phyloP scores from a whole-genome alignment of 2,329 filamentous ascomycete species.

The Geosmithia morbida region DNA sequence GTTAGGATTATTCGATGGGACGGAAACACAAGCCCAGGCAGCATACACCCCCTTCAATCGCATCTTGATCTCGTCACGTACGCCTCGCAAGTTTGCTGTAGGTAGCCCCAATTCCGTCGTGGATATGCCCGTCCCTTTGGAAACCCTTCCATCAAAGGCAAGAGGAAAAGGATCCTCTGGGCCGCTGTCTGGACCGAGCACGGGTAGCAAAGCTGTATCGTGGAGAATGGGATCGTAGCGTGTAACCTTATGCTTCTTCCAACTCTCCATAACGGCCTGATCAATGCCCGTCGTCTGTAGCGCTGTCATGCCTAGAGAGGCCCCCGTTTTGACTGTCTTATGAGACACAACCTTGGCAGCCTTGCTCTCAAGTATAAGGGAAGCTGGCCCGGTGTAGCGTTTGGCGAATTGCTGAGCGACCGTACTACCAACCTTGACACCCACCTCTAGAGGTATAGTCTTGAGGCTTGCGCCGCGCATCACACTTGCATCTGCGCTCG shows the following conservation, averaged over 20 bases:
- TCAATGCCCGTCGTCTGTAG: constrained; percentile 17
- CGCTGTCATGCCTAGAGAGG: constrained; percentile 12
- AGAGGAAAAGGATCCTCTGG: constrained; percentile 39
- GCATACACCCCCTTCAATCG: constrained; percentile 48
- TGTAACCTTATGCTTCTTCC: constrained; percentile 20
- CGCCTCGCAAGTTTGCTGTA: constrained; percentile 35
- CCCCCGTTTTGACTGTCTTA: constrained; percentile 3
- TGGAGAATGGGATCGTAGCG: constrained; percentile 19
- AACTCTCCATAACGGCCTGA: constrained; percentile 14
- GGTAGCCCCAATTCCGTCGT: constrained; percentile 28
- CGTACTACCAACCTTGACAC: constrained; percentile 39
- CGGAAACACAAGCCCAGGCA: constrained; percentile 41
- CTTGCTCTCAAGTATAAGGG: constrained; percentile 22
- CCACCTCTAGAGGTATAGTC: constrained; percentile 52
- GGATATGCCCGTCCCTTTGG: constrained; percentile 26
- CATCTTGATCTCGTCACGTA: constrained; percentile 36
- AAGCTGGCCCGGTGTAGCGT: constrained; percentile 23
- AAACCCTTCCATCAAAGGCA: constrained; percentile 31
- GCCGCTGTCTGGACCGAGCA: constrained; percentile 34
- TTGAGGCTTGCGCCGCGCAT: constrained; percentile 49
- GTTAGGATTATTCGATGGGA: constrained; percentile 12
- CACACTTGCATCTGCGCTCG: constrained; percentile 43
- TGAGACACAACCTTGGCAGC: constrained; percentile 21
- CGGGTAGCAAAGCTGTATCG: constrained; percentile 11
- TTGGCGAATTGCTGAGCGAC: constrained; percentile 29